Evolutionary conservation across 2,329 filamentous ascomycete species (phyloP).

Genomic region (Lasiodiplodia theobromae): DNA sequence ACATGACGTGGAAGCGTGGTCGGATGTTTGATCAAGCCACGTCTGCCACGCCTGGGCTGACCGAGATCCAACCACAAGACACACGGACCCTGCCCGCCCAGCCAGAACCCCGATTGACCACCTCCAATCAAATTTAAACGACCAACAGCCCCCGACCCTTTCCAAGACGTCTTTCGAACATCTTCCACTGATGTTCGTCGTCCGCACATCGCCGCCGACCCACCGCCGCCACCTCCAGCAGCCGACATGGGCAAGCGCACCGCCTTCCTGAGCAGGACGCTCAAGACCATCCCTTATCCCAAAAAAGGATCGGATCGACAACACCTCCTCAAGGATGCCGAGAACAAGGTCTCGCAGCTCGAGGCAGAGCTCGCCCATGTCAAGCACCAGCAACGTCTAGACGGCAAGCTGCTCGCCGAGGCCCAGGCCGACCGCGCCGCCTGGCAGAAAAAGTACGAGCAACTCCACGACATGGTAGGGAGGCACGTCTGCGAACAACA

Average conservation of each 20-base stretch:
- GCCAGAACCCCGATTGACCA: neutral
- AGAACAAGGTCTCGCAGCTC: neutral
- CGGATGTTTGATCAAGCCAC: slow-evolving; percentile 19
- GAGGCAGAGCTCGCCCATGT: neutral
- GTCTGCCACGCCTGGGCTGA: slow-evolving; percentile 10
- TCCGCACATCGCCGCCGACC: neutral
- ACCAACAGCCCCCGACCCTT: neutral
- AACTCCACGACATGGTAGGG: neutral
- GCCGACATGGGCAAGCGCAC: neutral
- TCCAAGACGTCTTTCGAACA: neutral
- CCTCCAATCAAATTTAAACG: neutral
- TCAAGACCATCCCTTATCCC: neutral
- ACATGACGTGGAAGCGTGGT: slow-evolving; percentile 13
- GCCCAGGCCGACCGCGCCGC: neutral
- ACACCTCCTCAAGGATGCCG: neutral
- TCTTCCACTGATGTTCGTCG: neutral
- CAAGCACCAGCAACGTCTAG: neutral
- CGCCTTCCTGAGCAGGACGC: slow-evolving; percentile 9
- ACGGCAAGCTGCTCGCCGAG: neutral
- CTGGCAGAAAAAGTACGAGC: neutral
- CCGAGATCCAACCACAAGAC: neutral
- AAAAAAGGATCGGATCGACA: neutral
- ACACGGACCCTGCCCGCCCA: neutral
- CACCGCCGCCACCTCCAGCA: neutral
- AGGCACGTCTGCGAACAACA: neutral